These are phyloP conservation scores for Ulvella scutata DNA, from an alignment of 139 green algal species.

Conservation along the genomic window DNA sequence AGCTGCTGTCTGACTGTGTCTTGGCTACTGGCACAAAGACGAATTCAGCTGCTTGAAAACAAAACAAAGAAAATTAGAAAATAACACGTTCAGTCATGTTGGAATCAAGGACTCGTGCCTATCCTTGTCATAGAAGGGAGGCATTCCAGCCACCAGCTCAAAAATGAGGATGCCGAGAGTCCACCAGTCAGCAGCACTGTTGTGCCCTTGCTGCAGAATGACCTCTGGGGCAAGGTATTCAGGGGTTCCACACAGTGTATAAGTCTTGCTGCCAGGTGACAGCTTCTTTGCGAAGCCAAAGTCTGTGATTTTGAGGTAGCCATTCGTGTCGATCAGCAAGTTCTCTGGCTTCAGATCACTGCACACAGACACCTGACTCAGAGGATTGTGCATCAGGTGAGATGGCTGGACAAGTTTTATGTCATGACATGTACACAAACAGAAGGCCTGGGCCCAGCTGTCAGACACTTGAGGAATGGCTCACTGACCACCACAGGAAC, in stretches of 20 bases:
- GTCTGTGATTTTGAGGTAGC: constrained; percentile 67
- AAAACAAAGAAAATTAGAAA: neutral
- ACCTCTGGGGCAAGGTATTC: constrained; percentile 93
- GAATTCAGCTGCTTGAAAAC: neutral
- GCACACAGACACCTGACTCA: constrained; percentile 4
- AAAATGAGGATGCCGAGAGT: constrained; percentile 78
- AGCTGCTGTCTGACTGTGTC: too few relatives aligned
- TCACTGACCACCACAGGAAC: too few relatives aligned
- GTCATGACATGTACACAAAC: too few relatives aligned
- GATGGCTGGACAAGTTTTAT: too few relatives aligned
- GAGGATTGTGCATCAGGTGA: too few relatives aligned
- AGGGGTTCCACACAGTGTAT: constrained; percentile 87
- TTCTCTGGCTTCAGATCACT: constrained; percentile 65
- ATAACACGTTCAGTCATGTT: neutral
- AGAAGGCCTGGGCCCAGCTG: too few relatives aligned
- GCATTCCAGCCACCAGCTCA: constrained; percentile 67
- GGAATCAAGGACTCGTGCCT: constrained; percentile 7
- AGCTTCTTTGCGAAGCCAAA: constrained; percentile 86
- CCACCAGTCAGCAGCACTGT: constrained; percentile 82
- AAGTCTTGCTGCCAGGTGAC: constrained; percentile 45
- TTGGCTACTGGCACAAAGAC: too few relatives aligned
- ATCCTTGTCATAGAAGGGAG: constrained; percentile 79
- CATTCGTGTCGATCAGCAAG: constrained; percentile 35
- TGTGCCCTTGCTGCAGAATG: constrained; percentile 62
- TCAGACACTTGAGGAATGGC: too few relatives aligned